Evolutionary conservation across 1,284 basidiomycete genomes (phyloP).

Genomic region (Sanguinoderma infundibulare): DNA sequence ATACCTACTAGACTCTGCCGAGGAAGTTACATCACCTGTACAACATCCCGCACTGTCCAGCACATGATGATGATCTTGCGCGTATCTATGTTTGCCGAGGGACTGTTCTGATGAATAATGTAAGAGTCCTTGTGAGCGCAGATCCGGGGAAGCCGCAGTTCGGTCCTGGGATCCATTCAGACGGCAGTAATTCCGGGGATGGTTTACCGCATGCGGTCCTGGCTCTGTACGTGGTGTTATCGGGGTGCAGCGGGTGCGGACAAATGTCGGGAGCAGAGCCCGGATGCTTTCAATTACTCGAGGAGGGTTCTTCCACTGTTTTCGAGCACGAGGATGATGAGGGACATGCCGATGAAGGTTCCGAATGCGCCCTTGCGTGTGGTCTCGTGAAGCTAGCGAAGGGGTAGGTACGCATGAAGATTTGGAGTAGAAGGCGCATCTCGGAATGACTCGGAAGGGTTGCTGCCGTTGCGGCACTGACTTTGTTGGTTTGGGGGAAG

Average conservation of each 20-base stretch:
- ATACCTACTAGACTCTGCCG: not conserved
- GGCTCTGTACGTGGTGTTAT: not conserved
- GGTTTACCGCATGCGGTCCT: not conserved
- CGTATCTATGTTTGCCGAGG: not conserved
- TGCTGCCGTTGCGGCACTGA: not conserved
- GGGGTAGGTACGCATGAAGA: not conserved
- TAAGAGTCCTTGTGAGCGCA: not conserved
- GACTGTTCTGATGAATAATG: too few species aligned
- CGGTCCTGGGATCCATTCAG: not conserved
- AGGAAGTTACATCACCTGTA: slow-evolving; percentile 4
- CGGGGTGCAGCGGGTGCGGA: not conserved
- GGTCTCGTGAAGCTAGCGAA: not conserved
- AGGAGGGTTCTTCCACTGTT: not conserved
- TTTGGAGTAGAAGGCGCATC: not conserved
- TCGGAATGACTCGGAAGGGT: not conserved
- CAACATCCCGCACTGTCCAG: not conserved
- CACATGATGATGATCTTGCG: slow-evolving; percentile 4
- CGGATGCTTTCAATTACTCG: not conserved
- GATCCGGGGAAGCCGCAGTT: not conserved
- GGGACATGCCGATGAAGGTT: not conserved
- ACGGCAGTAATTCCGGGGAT: not conserved
- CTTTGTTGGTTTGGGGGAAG: not conserved
- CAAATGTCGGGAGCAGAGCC: not conserved
- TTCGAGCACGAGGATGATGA: not conserved
- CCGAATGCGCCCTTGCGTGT: not conserved